Evolutionary conservation across 2,329 filamentous ascomycete genomes (phyloP).

Genomic region (Xylariaceae sp.): DNA sequence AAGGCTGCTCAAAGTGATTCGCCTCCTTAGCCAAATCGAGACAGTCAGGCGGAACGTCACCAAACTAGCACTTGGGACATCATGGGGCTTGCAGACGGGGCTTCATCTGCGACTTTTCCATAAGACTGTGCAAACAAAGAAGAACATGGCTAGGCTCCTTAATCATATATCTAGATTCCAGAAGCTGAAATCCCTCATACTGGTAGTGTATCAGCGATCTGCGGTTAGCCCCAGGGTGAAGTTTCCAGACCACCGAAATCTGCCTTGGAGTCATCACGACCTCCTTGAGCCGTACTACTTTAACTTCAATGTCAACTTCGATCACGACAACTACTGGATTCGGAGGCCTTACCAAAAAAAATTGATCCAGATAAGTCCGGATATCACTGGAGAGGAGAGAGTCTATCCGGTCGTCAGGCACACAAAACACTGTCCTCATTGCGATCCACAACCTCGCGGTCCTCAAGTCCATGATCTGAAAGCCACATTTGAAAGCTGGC

Average conservation of each 20-base stretch:
- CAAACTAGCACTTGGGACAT: constrained; percentile 41
- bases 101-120: constrained; percentile 43
- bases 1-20: constrained; percentile 40
- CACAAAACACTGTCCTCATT: constrained; percentile 19
- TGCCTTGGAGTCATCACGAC: constrained; percentile 31
- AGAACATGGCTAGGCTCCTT: constrained; percentile 39
- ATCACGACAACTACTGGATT: constrained; percentile 38
- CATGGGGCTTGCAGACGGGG: constrained; percentile 41
- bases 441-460: constrained; percentile 23
- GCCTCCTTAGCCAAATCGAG: constrained; percentile 42
- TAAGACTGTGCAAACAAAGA: constrained; percentile 35
- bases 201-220: constrained; percentile 45
- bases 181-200: constrained; percentile 36
- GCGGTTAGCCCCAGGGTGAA: constrained; percentile 34
- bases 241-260: constrained; percentile 12
- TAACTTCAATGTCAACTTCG: constrained; percentile 43
- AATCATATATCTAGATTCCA: constrained; percentile 36
- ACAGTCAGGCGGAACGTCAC: constrained; percentile 36
- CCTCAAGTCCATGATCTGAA: constrained; percentile 26
- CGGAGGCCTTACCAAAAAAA: constrained; percentile 35
- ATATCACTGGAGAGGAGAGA: constrained; percentile 16
- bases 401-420: constrained; percentile 8
- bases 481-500: constrained; percentile 25
- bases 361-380: constrained; percentile 23
- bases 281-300: constrained; percentile 42